Conservation (phyloP, 2,329 filamentous ascomycete species). For the Calonectria pseudoreteaudii region DNA sequence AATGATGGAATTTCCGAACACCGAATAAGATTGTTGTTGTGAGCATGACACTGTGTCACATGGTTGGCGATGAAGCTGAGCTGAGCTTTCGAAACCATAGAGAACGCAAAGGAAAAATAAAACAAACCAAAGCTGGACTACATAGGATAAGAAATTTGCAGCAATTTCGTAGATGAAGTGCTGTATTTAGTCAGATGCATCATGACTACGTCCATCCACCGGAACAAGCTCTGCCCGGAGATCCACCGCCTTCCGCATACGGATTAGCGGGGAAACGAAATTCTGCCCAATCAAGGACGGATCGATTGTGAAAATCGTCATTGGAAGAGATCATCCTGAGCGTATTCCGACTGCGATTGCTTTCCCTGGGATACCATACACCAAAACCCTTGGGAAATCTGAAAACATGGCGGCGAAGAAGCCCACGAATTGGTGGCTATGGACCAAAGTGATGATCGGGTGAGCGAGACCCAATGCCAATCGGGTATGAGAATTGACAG, state of each 20-base stretch:
- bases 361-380: neutral
- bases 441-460: slow-evolving; percentile 78
- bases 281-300: slow-evolving; percentile 48
- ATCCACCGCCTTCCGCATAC: slow-evolving; percentile 40
- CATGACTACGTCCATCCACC: neutral
- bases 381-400: neutral
- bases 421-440: slow-evolving; percentile 66
- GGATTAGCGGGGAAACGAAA: slow-evolving; percentile 22
- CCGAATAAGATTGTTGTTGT: neutral
- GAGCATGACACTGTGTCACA: neutral
- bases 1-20: neutral
- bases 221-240: slow-evolving; percentile 29
- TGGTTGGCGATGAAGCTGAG: neutral
- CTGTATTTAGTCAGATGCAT: neutral
- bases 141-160: too few relatives aligned
- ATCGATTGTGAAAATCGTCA: slow-evolving; percentile 44
- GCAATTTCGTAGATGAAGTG: neutral
- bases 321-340: slow-evolving; percentile 37
- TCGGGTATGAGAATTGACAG: slow-evolving; percentile 19
- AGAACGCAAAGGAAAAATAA: neutral
- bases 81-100: too few relatives aligned
- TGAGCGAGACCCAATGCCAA: slow-evolving; percentile 56
- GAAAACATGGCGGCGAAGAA: slow-evolving; percentile 54
- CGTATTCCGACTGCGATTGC: slow-evolving; percentile 4
- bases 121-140: too few relatives aligned